Base-by-base conservation (phyloP, 2,329 filamentous ascomycete species). In the Aurifilum marmelostoma region DNA sequence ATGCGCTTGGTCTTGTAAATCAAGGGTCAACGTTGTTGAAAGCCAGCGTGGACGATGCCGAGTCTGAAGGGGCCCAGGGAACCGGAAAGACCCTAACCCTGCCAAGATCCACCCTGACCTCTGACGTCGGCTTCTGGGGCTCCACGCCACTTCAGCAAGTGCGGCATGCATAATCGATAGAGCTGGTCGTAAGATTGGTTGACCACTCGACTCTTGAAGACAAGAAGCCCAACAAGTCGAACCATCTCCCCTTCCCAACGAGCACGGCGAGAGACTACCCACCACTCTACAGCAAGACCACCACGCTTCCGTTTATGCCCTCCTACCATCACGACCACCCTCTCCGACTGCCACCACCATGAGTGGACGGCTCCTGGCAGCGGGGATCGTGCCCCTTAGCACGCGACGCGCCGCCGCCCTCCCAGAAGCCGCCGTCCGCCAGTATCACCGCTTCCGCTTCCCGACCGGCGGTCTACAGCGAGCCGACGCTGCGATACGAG, bases 291-390 rank as follows among this genome's bases (percentile, higher is more conserved):
- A 8, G 24, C 63, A 54, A 63, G 32, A 29, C 52, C 43, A 52
- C 52, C 59, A 37, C 52, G 27, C n/a, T 2, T 63, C 64, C 66
- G 58, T 71, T 67, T 71, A 71, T 71, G 69, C 64, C 63, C 68
- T 71, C 67, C 54, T 47, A 52, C 59, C 62, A 59, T 64, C 32
- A 60, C 64, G 54, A 62, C 43, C 64, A 54, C 52, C 61, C 61
- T 64, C 56, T 68, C 68, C 67, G 67, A 62, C 69, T 54, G 71
- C 71, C 72, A 72, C 75, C 80, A 82, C 77, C 76, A 91, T 91
- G 89, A 91, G 88, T 83, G 88, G 87, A 84, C 90, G 91, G 85
- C 88, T 92, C 76, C 84, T 94, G 81, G 90, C 91, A 80, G 88
- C 90, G 78, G 89, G 91, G 81, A 85, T 92, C 74, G 83, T 88